A percentile compares a stretch with the other conserved stretches of the same genome.
phyloP scores from a whole-genome alignment of 129 eudicot genomes.

The Rutidosis leptorrhynchoides region DNA sequence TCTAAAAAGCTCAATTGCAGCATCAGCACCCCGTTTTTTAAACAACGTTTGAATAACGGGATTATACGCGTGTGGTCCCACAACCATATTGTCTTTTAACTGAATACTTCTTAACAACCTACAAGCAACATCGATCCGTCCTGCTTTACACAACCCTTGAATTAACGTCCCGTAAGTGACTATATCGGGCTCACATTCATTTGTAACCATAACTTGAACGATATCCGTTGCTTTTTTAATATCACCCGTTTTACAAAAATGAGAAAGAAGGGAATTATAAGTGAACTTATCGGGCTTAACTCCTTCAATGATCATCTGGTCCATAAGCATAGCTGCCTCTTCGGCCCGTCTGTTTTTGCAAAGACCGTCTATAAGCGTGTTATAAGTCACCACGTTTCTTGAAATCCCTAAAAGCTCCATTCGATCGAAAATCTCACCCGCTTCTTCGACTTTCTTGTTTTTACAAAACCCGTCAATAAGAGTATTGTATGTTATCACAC shows the following conservation, averaged over 20 bases:
- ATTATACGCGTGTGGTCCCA: conserved; percentile 78
- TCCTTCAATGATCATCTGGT: conserved; percentile 92
- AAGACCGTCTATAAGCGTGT: conserved; percentile 76
- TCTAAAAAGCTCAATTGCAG: conserved; percentile 75
- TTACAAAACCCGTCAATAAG: conserved; percentile 81
- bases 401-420: conserved; percentile 92
- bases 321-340: conserved; percentile 77
- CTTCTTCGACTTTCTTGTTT: conserved; percentile 65
- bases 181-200: conserved; percentile 84
- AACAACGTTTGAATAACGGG: conserved; percentile 79
- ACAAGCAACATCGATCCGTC: conserved; percentile 67
- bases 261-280: conserved; percentile 70
- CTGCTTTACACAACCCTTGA: conserved; percentile 80
- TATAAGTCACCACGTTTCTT: conserved; percentile 63
- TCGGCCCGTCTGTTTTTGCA: conserved; percentile 57
- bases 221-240: conserved; percentile 82
- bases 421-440: conserved; percentile 85
- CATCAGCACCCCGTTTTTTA: conserved; percentile 47
- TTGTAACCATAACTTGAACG: conserved; percentile 78
- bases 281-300: conserved; percentile 80
- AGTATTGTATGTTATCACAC: conserved; percentile 68
- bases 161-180: conserved; percentile 84
- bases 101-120: conserved; percentile 71
- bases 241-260: conserved; percentile 79
- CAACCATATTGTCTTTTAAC: conserved; percentile 73